Base-by-base conservation (phyloP, 495 filamentous ascomycete species). In the Halenospora varia region DNA sequence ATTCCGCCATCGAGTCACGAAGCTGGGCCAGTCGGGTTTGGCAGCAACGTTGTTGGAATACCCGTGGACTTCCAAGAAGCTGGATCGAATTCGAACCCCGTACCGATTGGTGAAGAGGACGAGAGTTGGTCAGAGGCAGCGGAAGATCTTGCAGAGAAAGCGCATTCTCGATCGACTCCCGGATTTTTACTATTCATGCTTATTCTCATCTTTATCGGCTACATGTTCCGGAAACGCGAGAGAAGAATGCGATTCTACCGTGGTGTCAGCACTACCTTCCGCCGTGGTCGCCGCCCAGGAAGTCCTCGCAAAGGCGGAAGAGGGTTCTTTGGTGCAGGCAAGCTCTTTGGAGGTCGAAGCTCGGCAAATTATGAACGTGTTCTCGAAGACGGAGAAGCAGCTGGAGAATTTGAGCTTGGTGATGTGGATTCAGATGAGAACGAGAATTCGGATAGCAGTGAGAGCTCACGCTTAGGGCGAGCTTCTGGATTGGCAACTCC, bases 51-150 rank as follows among this genome's bases (percentile, higher is more conserved):
- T 26, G 73, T 77, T 11, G 48, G 77, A 6, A 75, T 88, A 2
- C 89, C 92, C 2, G 51, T 70, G 1, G 89, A 96, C 66, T 98
- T 96, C 66, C 89, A 97, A 67, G 85, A 86, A 62, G 89, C 92
- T 1, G 90, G 89, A n/a, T 79, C 77, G 1, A 80, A 69, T 50
- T 82, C 68, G 69, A 78, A 73, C 59, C 76, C 73, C 51, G 56
- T 62, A 1, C 59, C 65, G 8, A 62, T 75, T 11, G 73, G 74
- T 13, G 75, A 80, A 45, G 77, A 85, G 42, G 79, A 82, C 56
- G 78, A 84, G 22, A 81, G 86, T 49, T 92, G 87, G 87, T 25
- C 54, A 8, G 65, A 67, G 25, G 53, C 56, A 0, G 61, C 65
- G 0, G 88, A 90, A 59, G 87, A 94, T 64, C 68, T 83, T 0